Percentiles rank a stretch among this genome's conserved stretches.
phyloP scores from a whole-genome alignment of 805 yeast genomes.

The Candida suzukii region DNA sequence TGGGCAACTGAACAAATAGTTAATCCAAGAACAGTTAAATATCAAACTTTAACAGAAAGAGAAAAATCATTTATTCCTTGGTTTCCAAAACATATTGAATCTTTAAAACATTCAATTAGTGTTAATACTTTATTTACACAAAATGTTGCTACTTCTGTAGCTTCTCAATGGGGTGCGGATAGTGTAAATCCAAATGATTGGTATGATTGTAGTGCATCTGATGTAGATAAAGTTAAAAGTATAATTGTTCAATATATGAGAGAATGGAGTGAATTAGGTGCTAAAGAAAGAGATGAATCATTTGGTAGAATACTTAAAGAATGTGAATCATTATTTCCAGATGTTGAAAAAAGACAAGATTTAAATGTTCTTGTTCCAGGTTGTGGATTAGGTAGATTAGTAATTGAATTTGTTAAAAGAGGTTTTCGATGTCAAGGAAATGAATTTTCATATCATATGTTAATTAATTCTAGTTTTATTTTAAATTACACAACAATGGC shows the following conservation, averaged over 20 bases:
- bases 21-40: conserved; percentile 26
- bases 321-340: conserved; percentile 31
- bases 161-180: conserved; percentile 44
- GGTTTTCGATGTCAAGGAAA: conserved; percentile 65
- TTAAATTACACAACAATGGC: conserved; percentile 38
- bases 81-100: conserved; percentile 35
- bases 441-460: conserved; percentile 61
- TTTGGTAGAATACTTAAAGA: conserved; percentile 32
- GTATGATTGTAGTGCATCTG: conserved; percentile 33
- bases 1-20: conserved; percentile 27
- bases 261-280: conserved; percentile 58
- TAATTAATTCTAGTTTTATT: conserved; percentile 46
- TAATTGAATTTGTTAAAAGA: conserved; percentile 42
- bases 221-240: conserved; percentile 51
- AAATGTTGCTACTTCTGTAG: conserved; percentile 34
- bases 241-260: conserved; percentile 49
- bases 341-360: conserved; percentile 26
- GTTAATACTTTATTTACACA: conserved; percentile 38
- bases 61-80: conserved; percentile 43
- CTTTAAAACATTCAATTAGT: conserved; percentile 34
- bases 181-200: conserved; percentile 29
- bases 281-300: conserved; percentile 33
- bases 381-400: conserved; percentile 55
- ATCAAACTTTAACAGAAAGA: conserved; percentile 26
- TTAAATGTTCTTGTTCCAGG: conserved; percentile 53